These are phyloP conservation scores for Zalerion maritima DNA, from an alignment of 495 filamentous ascomycete species.

Conservation along the genomic window DNA sequence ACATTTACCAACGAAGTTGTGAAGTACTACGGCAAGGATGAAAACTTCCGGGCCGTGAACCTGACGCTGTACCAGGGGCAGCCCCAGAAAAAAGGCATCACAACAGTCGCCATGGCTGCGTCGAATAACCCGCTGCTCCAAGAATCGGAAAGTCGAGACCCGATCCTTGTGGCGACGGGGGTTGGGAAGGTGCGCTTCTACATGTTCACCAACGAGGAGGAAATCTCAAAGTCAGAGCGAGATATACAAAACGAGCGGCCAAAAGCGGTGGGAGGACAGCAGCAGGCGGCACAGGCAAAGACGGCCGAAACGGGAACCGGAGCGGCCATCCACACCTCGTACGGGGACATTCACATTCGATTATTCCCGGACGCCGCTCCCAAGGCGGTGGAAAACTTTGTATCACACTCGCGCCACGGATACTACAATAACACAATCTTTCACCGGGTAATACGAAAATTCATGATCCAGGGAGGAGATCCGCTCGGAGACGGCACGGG, in stretches of 20 bases:
- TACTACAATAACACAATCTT: slow-evolving; percentile 98
- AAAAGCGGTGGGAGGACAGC: slow-evolving; percentile 30
- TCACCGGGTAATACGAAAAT: slow-evolving; percentile 92
- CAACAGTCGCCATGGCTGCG: slow-evolving; percentile 96
- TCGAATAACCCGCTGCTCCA: slow-evolving; percentile 83
- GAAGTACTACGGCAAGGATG: slow-evolving; percentile 76
- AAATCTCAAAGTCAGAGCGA: slow-evolving; percentile 69
- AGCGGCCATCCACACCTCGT: slow-evolving; percentile 80
- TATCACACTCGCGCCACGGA: slow-evolving; percentile 70
- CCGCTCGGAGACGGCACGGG: slow-evolving; percentile 91
- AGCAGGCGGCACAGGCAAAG: slow-evolving; percentile 36
- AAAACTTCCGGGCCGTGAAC: slow-evolving; percentile 68
- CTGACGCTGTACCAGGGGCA: slow-evolving; percentile 90
- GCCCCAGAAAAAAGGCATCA: slow-evolving; percentile 77
- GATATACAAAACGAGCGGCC: slow-evolving; percentile 96
- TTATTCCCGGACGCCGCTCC: slow-evolving; percentile 88
- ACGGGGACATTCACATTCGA: slow-evolving; percentile 89
- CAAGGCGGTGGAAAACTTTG: slow-evolving; percentile 97
- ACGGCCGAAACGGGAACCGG: slow-evolving; percentile 54
- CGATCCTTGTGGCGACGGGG: slow-evolving; percentile 72
- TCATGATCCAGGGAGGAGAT: slow-evolving; percentile 95
- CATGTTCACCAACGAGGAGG: slow-evolving; percentile 86
- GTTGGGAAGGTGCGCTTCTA: slow-evolving; percentile 90
- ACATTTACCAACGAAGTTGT: slow-evolving; percentile 83
- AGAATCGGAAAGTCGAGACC: slow-evolving; percentile 83